Evolutionary conservation across 1,284 basidiomycete genomes (phyloP).

Genomic region (Gomphus bonarii): DNA sequence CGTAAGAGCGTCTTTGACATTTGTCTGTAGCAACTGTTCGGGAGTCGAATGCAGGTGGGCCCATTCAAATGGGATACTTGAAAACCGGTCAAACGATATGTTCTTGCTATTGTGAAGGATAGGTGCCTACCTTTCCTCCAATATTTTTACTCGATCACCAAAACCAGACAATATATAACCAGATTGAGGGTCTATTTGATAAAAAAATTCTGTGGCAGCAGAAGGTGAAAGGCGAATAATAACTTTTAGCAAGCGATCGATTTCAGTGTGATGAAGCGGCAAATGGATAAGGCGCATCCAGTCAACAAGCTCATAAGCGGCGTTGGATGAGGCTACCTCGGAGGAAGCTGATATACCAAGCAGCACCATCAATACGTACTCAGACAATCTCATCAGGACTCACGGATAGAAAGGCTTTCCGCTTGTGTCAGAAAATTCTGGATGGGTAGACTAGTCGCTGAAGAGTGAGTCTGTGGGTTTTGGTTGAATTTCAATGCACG

Average conservation of each 20-base stretch:
- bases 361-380: slow-evolving; percentile 21
- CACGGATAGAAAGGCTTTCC: slow-evolving; percentile 32
- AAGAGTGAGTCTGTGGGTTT: slow-evolving; percentile 9
- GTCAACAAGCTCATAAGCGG: slow-evolving; percentile 48
- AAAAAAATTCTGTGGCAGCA: slow-evolving; percentile 32
- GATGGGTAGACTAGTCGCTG: slow-evolving; percentile 16
- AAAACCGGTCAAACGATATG: slow-evolving; percentile 11
- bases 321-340: slow-evolving; percentile 21
- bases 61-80: slow-evolving; percentile 17
- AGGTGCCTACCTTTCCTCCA: neutral
- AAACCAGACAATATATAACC: slow-evolving; percentile 32
- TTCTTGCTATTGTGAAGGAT: neutral
- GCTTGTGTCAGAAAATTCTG: slow-evolving; percentile 26
- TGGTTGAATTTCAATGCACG: slow-evolving; percentile 23
- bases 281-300: slow-evolving; percentile 40
- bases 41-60: slow-evolving; percentile 14
- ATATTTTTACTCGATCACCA: slow-evolving; percentile 9
- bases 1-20: slow-evolving; percentile 9
- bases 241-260: slow-evolving; percentile 29
- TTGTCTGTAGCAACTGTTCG: slow-evolving; percentile 12
- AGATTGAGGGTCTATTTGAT: slow-evolving; percentile 32
- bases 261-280: slow-evolving; percentile 24
- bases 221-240: slow-evolving; percentile 33
- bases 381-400: slow-evolving; percentile 19
- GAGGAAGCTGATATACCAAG: slow-evolving; percentile 17